Evolutionary conservation across 768 basidiomycete species (phyloP).

Genomic region (Boletellus ananas): DNA sequence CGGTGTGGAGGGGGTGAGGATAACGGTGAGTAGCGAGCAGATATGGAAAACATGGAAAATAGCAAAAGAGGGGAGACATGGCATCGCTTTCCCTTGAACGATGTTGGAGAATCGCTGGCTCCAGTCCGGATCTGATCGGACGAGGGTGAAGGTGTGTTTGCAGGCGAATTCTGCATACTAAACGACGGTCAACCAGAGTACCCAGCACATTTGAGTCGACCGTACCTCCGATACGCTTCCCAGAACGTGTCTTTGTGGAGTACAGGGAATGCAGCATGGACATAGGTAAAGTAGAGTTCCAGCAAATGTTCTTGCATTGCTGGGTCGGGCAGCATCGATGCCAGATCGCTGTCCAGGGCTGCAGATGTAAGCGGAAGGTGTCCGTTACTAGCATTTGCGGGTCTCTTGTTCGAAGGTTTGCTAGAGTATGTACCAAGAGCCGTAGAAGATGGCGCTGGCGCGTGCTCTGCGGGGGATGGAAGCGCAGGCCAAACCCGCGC

Average conservation of each 20-base stretch:
- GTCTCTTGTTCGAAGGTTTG: constrained; percentile 3
- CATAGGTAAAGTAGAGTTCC: constrained; percentile 75
- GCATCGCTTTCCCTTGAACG: constrained; percentile 40
- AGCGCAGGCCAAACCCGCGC: constrained; percentile 86
- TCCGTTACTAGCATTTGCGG: constrained; percentile 2
- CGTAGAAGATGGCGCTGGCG: constrained; percentile 16
- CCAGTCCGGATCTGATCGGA: constrained; percentile 16
- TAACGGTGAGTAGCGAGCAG: constrained; percentile 60
- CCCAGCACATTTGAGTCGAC: neutral
- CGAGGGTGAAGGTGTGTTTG: constrained; percentile 32
- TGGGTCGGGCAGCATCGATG: constrained; percentile 49
- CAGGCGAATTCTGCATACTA: constrained; percentile 25
- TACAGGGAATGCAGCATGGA: constrained; percentile 77
- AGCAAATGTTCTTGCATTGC: constrained; percentile 65
- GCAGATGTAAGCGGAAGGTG: constrained; percentile 21
- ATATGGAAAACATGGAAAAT: constrained; percentile 79
- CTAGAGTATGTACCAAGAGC: constrained; percentile 2
- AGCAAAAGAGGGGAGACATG: constrained; percentile 64
- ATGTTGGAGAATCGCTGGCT: constrained; percentile 28
- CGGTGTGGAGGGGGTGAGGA: constrained; percentile 26
- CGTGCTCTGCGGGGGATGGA: constrained; percentile 25
- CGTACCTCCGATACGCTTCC: constrained; percentile 49
- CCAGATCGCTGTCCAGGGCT: constrained; percentile 35
- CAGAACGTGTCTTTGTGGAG: constrained; percentile 68
- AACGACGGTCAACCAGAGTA: neutral